These are phyloP conservation scores for Cladosporium sp. DNA, from an alignment of 2,329 filamentous ascomycete genomes.

Conservation along the genomic window DNA sequence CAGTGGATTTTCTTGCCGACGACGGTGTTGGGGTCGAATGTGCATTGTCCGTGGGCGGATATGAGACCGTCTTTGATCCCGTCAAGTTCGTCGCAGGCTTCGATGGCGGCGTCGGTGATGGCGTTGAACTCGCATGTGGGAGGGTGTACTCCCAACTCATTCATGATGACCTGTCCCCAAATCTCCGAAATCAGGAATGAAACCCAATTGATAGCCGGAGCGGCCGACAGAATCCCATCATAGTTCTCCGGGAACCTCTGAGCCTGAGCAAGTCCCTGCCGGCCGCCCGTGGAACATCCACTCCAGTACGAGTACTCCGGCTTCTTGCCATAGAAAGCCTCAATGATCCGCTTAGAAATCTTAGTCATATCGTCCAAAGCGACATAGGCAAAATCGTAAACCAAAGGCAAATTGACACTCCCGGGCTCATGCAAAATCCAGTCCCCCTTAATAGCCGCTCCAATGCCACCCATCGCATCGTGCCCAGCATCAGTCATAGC, in stretches of 20 bases:
- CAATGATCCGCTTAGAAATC: conserved; percentile 29
- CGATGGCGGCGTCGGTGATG: conserved; percentile 37
- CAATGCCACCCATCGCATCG: conserved; percentile 31
- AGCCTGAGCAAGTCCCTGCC: conserved; percentile 43
- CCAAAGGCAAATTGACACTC: conserved; percentile 43
- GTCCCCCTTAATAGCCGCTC: neutral
- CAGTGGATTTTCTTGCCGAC: conserved; percentile 31
- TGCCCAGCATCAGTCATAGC: conserved; percentile 40
- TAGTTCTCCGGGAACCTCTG: conserved; percentile 45
- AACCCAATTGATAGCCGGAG: conserved; percentile 38
- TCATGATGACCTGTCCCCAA: conserved; percentile 39
- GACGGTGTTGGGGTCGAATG: conserved; percentile 36
- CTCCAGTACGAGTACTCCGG: conserved; percentile 43
- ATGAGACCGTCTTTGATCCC: conserved; percentile 46
- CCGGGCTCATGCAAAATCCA: conserved; percentile 33
- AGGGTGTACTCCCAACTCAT: conserved; percentile 39
- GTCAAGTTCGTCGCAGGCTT: conserved; percentile 50
- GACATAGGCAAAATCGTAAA: conserved; percentile 45
- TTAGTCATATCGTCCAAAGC: conserved; percentile 25
- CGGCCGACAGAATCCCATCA: conserved; percentile 44
- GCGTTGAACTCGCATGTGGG: conserved; percentile 39
- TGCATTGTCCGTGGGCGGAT: conserved; percentile 42
- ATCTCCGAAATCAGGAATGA: conserved; percentile 37
- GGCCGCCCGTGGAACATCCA: conserved; percentile 45
- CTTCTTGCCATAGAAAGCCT: conserved; percentile 34